phyloP scores from a whole-genome alignment of 352 stramenopile species.

The Globisporangium echinulatum region DNA sequence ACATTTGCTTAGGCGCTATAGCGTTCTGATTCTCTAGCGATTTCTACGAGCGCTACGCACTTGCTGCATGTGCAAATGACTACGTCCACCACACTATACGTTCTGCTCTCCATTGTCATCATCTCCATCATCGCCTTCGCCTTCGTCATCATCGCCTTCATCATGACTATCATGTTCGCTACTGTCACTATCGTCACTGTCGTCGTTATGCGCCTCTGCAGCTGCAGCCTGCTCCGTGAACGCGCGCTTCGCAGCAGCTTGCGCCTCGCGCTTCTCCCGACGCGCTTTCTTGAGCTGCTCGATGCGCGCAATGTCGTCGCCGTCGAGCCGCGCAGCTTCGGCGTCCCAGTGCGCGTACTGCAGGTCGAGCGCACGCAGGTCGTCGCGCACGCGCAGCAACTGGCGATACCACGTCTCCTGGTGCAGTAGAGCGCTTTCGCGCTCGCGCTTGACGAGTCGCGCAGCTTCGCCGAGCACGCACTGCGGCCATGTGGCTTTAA shows the following conservation, averaged over 20 bases:
- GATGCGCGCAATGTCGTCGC: constrained; percentile 38
- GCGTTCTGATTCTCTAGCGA: no score
- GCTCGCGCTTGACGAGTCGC: constrained; percentile 39
- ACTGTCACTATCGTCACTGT: constrained; percentile 4
- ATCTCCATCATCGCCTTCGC: constrained; percentile 16
- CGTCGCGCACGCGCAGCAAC: constrained; percentile 58
- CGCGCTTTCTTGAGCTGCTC: constrained; percentile 39
- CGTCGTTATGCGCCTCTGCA: constrained; percentile 8
- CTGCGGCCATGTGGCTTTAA: constrained; percentile 45
- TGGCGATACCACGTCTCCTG: constrained; percentile 46
- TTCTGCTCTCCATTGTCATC: constrained; percentile 8
- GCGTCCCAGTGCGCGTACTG: constrained; percentile 55
- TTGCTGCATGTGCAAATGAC: constrained; percentile 7
- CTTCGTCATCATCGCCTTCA: constrained; percentile 12
- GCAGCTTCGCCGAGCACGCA: constrained; percentile 58
- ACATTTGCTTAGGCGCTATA: no score
- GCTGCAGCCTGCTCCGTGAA: constrained; percentile 35
- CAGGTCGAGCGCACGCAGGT: constrained; percentile 53
- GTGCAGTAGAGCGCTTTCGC: constrained; percentile 8
- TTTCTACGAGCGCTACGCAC: no score
- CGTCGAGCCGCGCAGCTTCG: constrained; percentile 42
- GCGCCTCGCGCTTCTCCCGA: constrained; percentile 46
- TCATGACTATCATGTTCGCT: not conserved
- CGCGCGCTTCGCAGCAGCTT: constrained; percentile 43
- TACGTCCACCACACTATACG: not conserved